Evolutionary conservation across 495 filamentous ascomycete genomes (phyloP), one percentile per base, ranked within the genome.

Genomic region (Tuber umbilicatum): DNA sequence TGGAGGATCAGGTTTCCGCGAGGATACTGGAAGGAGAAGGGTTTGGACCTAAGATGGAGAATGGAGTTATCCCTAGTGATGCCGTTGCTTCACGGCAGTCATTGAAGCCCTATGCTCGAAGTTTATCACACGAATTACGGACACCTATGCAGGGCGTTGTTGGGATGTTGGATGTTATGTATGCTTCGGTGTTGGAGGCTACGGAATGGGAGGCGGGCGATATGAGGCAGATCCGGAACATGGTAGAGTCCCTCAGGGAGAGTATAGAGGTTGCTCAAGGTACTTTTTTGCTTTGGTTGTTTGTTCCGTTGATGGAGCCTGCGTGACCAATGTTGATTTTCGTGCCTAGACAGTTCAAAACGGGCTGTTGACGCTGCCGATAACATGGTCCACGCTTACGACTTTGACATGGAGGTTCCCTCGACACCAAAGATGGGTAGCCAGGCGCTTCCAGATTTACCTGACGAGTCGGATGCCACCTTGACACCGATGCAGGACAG

Each of bases 131-230:
- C 77, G 92, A 94, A 82, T 84, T 94, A 27, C 86, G 92, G 73
- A 94, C 92, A 16, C 92, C 92, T 1, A 94, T 94, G 92, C 92
- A 94, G 82, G 92, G 92, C 27, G 90, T 94, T 47, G 91, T 94
- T 9, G 92, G 92, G 7, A 93, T 93, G 91, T 84, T 94, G 41
- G 92, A 94, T 84, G 90, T 94, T 69, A 93, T 94, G 91, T 90
- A 93, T 80, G 89, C 91, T 16, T 93, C 89, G 2, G 89, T 93
- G 12, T 85, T 91, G 43, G 91, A 94, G 79, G 90, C 90, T 7
- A 87, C 89, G 40, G 87, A 76, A 38, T 81, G 76, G 76, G 77
- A 79, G 68, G 68, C 64, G 31, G 70, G 73, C 35, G 74, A 81
- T 45, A 76, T 81, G 70, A 75, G 74, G 37, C 79, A 79, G 39